A percentile compares a stretch with the other conserved stretches of the same genome.
Conservation (phyloP, 352 stramenopile species). For the Phytophthora sp. region DNA sequence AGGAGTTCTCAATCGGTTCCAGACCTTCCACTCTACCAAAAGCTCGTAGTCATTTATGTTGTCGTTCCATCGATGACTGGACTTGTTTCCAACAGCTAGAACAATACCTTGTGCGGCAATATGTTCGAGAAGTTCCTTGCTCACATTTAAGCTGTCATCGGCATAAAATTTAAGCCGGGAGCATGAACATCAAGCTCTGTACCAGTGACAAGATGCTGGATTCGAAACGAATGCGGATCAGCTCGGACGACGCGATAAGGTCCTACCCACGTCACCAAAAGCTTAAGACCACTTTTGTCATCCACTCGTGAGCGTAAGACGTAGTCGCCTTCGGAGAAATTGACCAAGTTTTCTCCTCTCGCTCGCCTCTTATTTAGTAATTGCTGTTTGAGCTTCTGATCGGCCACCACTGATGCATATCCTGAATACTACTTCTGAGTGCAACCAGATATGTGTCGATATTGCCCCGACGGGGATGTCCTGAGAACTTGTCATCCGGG, state of each 20-base stretch:
- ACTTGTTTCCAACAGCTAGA: neutral
- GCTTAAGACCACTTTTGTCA: constrained; percentile 4
- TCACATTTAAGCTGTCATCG: constrained; percentile 3
- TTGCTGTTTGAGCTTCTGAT: constrained; percentile 1
- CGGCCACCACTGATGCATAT: neutral
- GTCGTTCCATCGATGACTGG: constrained; percentile 6
- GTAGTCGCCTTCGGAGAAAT: constrained; percentile 12
- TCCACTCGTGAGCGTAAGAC: constrained; percentile 5
- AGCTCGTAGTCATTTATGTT: constrained; percentile 9
- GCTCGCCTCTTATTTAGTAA: constrained; percentile 5
- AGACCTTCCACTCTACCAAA: constrained; percentile 6
- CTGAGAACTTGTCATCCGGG: neutral
- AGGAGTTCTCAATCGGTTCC: constrained; percentile 1
- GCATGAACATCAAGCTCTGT: constrained; percentile 3
- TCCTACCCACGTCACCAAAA: constrained; percentile 3
- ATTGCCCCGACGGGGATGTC: neutral
- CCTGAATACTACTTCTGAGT: constrained; percentile 1
- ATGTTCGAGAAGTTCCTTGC: constrained; percentile 8
- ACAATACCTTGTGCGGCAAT: constrained; percentile 7
- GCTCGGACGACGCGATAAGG: constrained; percentile 1
- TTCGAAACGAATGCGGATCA: constrained; percentile 5
- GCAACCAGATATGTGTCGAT: neutral
- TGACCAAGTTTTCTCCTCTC: constrained; percentile 3
- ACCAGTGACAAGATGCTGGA: constrained; percentile 10
- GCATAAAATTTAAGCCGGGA: constrained; percentile 14